Percentiles rank a stretch among this genome's conserved stretches.
Evolutionary conservation across 768 basidiomycete genomes (phyloP).

Genomic region (Hydnomerulius pinastri): DNA sequence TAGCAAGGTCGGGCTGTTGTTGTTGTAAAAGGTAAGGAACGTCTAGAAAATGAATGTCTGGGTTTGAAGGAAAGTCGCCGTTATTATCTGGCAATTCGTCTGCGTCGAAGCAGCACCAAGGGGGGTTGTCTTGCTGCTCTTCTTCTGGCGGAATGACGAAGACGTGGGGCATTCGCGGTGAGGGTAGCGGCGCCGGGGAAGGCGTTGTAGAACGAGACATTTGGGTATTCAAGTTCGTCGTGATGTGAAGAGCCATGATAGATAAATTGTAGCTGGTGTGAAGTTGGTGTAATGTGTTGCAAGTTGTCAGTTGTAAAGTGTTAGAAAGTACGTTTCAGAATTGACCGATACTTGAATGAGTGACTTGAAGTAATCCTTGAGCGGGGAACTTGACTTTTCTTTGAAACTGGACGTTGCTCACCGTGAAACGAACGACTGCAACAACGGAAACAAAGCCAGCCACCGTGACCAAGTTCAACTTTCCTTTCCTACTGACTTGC

Average conservation of each 20-base stretch:
- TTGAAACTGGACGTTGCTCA: slow-evolving; percentile 7
- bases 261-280: neutral
- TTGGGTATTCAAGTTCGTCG: slow-evolving; percentile 8
- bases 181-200: neutral
- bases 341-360: slow-evolving; percentile 15
- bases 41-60: slow-evolving; percentile 37
- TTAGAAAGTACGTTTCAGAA: neutral
- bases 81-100: slow-evolving; percentile 30
- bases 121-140: slow-evolving; percentile 46
- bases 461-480: slow-evolving; percentile 20
- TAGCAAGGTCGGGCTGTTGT: slow-evolving; percentile 4
- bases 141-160: slow-evolving; percentile 62
- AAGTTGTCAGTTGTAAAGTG: too few species aligned
- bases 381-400: neutral
- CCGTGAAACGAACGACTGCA: slow-evolving; percentile 7
- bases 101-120: slow-evolving; percentile 62
- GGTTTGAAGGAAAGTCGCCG: slow-evolving; percentile 14
- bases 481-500: slow-evolving; percentile 11
- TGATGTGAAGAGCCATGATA: slow-evolving; percentile 15
- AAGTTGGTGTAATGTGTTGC: neutral
- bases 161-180: slow-evolving; percentile 45
- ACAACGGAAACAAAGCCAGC: slow-evolving; percentile 16
- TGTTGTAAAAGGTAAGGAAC: slow-evolving; percentile 27
- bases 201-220: slow-evolving; percentile 18
- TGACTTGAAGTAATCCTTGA: slow-evolving; percentile 14